Base-by-base conservation (phyloP, 2,329 filamentous ascomycete species). In the Colletotrichum lupini region DNA sequence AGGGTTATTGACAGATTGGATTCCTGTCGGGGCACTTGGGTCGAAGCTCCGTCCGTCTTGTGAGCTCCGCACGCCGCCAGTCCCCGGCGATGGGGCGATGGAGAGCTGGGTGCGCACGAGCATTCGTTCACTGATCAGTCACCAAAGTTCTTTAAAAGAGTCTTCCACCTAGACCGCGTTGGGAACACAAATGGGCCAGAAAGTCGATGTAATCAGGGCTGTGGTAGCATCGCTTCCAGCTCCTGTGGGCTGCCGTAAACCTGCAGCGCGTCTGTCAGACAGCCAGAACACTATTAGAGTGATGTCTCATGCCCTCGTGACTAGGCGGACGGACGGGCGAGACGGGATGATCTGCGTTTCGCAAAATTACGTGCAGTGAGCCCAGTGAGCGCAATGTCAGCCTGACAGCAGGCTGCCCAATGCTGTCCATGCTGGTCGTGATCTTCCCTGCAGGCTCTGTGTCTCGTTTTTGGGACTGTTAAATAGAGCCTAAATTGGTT, bases 1-100 rank as follows among this genome's bases (percentile, higher is more conserved):
- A 60, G 63, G 68, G 56, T 49, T 67, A 32, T 32, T 71, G 68
- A 61, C 56, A 28, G 56, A 52, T 58, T 68, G 32, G 32, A 5
- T 22, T 32, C 26, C 30, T 4, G 42, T 42, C 57, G 28, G 30
- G 55, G 56, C 37, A 49, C 24, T 46, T 66, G 37, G 68, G 37
- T 60, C 5, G 62, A 42, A 49, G 19, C 42, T 56, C 55, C 53
- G 67, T 63, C 66, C 55, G 61, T 70, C 55, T 42, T 7, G 37
- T 19, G 37, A 42, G 37, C 37, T 66, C 61, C 68, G 62, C 68
- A 61, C 30, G 42, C 61, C 57, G 63, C 63, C 56, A 32, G 56
- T 67, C 53, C 68, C 68, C 68, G 42, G 26, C 6, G 11, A 56
- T 22, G 19, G 19, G 42, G 42, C 19, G 42, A 22, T 22, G 42